Evolutionary conservation across 306 rosid genomes (phyloP), one percentile per base, ranked within the genome.

Genomic region (Neltuma alba): DNA sequence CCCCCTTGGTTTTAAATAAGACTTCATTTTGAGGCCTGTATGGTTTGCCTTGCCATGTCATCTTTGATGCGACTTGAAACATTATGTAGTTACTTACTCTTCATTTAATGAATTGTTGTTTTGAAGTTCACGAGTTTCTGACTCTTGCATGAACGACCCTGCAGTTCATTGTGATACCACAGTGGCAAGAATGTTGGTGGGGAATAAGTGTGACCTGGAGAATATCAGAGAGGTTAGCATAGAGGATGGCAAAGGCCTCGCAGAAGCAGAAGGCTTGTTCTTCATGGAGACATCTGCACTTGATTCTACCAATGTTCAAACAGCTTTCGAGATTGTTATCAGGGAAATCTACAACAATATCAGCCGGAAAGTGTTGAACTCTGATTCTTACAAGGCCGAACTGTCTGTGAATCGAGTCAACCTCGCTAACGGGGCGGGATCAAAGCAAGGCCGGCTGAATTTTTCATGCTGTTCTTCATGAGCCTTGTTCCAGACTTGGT

Each of bases 261-360:
- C 98, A 16, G 98, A 94, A 84, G 94, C 82, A 71, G 88, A 94
- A 78, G 97, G 94, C 1, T 76, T 94, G 64, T 94, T 94, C 93
- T 94, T 94, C 69, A 92, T 92, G 93, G 98, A 94, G 83, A 94
- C 98, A 60, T 94, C 98, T 58, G 98, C 98, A 44, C 97, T 94
- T 2, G 94, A 92, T 75, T 65, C 97, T 16, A 94, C 94, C 33
- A 94, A 94, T 71, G 97, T 94, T 47, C 89, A 86, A 73, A 81
- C 89, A 33, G 97, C 98, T 42, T 94, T 94, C 27, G 97, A 94
- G 90, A 77, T 91, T 15, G 92, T 94, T 27, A 89, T 94, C 77
- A 85, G 85, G 14, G 97, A 94, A 84, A 92, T 92, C 31, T 94
- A 91, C 94, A 83, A 79, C 83, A 91, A 89, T 30, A 80, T 94